Conservation (phyloP, 1,284 basidiomycete species). For the Tausonia pullulans region DNA sequence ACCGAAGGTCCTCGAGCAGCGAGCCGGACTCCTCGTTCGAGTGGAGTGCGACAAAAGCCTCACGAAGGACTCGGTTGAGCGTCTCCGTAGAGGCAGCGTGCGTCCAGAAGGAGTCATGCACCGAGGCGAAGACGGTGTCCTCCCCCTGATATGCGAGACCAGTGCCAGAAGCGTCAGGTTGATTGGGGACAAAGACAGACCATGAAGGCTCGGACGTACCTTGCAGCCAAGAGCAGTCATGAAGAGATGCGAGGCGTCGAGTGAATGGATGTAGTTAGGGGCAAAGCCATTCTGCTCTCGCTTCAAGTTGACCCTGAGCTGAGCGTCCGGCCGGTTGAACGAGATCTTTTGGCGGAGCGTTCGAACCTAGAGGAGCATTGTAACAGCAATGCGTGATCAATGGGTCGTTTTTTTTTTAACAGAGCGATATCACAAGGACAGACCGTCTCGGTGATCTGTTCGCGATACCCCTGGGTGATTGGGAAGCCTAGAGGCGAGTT, state of each 20-base stretch:
- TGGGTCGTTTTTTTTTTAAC: too few species aligned
- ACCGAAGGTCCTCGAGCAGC: conserved; percentile 38
- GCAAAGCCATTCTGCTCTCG: conserved; percentile 97
- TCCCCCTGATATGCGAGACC: conserved; percentile 40
- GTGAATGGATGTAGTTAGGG: conserved; percentile 87
- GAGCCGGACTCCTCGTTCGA: background rate
- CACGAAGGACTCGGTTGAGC: conserved; percentile 82
- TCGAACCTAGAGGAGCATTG: too few species aligned
- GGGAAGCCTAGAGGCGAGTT: conserved; percentile 88
- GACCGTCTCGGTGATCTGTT: conserved; percentile 25
- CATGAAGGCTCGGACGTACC: conserved; percentile 38
- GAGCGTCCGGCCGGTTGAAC: conserved; percentile 72
- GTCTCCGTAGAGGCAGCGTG: conserved; percentile 78
- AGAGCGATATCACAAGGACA: too few species aligned
- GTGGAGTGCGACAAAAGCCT: conserved; percentile 28
- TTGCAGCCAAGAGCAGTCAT: conserved; percentile 85
- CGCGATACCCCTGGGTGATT: conserved; percentile 93
- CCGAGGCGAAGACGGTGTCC: conserved; percentile 76
- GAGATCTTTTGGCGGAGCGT: conserved; percentile 43
- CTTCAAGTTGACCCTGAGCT: conserved; percentile 61
- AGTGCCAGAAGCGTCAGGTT: background rate
- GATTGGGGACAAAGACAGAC: conserved; percentile 1
- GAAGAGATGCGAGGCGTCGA: conserved; percentile 99
- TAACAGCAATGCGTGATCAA: too few species aligned
- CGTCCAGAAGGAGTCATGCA: conserved; percentile 99